phyloP scores from a whole-genome alignment of 2,329 filamentous ascomycete species.

The Penicillium palitans region DNA sequence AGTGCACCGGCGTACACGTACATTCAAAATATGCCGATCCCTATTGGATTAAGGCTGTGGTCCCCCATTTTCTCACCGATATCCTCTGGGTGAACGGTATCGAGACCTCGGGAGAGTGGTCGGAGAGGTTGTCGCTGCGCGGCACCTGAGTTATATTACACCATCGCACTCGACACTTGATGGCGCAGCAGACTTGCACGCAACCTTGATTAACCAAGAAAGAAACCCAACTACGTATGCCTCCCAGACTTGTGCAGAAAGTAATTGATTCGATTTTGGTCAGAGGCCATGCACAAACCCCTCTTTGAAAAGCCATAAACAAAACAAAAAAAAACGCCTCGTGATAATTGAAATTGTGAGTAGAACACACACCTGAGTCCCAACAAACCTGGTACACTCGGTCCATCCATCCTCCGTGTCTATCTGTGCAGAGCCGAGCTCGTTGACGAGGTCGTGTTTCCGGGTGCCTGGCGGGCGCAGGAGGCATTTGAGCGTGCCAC shows the following conservation, averaged over 20 bases:
- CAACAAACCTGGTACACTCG: background rate
- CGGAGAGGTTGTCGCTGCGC: background rate
- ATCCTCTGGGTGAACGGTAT: background rate
- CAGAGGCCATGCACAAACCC: conserved; percentile 23
- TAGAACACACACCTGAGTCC: background rate
- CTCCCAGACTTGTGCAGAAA: background rate
- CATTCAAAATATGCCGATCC: background rate
- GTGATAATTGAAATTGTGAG: conserved; percentile 14
- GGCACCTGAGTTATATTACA: background rate
- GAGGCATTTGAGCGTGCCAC: background rate
- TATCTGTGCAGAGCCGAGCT: conserved; percentile 2
- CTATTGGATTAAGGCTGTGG: background rate
- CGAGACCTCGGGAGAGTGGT: background rate
- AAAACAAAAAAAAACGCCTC: conserved; percentile 23
- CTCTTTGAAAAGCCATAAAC: conserved; percentile 17
- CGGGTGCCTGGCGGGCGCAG: background rate
- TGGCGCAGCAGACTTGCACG: background rate
- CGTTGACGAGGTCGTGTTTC: background rate
- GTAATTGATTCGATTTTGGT: conserved; percentile 23
- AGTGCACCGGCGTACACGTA: background rate
- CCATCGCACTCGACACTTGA: background rate
- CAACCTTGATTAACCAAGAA: background rate
- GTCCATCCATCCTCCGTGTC: background rate
- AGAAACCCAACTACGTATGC: background rate
- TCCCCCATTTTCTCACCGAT: background rate